phyloP scores from a whole-genome alignment of 2,329 filamentous ascomycete species.

The Cordyceps javanica region DNA sequence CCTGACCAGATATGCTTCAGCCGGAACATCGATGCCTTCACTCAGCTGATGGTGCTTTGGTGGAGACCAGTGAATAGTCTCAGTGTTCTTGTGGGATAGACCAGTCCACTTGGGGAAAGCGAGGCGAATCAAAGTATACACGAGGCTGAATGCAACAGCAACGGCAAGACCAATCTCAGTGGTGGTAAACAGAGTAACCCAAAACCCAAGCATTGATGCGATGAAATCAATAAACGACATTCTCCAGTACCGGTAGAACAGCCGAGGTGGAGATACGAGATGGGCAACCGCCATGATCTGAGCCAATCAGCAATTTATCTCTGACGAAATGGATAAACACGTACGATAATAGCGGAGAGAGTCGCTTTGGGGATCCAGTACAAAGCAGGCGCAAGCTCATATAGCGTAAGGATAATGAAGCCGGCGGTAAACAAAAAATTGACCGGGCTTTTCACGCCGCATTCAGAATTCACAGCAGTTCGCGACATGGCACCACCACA shows the following conservation, averaged over 20 bases:
- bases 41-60: constrained; percentile 15
- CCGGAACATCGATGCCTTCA: constrained; percentile 26
- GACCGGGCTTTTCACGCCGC: constrained; percentile 55
- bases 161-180: constrained; percentile 54
- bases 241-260: constrained; percentile 59
- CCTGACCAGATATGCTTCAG: constrained; percentile 49
- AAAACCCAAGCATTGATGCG: constrained; percentile 56
- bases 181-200: constrained; percentile 56
- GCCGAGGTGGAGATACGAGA: constrained; percentile 50
- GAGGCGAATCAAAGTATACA: constrained; percentile 53
- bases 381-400: constrained; percentile 52
- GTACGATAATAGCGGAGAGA: constrained; percentile 55
- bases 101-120: constrained; percentile 43
- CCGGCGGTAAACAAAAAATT: constrained; percentile 55
- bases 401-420: constrained; percentile 56
- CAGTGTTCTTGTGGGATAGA: constrained; percentile 24
- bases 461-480: constrained; percentile 61
- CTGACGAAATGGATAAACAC: constrained; percentile 15
- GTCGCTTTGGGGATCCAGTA: constrained; percentile 65
- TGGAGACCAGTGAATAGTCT: constrained; percentile 24
- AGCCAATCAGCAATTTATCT: neutral
- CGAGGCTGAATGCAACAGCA: constrained; percentile 57
- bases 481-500: constrained; percentile 61
- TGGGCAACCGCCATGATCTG: constrained; percentile 58
- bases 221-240: constrained; percentile 60